Conservation (phyloP, 768 basidiomycete genomes). For the Chalciporus chontae region DNA sequence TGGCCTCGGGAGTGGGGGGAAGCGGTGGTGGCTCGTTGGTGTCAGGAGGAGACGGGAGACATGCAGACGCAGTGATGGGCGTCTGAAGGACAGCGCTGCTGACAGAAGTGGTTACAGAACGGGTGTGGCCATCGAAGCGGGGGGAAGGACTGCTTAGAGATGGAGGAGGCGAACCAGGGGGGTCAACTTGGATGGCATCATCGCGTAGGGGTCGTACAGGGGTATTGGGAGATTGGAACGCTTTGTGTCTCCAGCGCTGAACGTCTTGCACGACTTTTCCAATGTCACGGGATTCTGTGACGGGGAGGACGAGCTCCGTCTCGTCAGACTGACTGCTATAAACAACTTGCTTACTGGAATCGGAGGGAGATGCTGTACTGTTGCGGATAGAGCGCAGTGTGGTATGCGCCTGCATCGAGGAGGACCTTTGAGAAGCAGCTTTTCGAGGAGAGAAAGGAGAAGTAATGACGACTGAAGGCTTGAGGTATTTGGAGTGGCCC, state of each 20-base stretch:
- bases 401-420: slow-evolving; percentile 1
- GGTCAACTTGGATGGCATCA: slow-evolving; percentile 18
- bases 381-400: not conserved
- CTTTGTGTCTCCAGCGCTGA: slow-evolving; percentile 40
- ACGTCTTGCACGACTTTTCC: slow-evolving; percentile 36
- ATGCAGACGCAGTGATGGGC: slow-evolving; percentile 9
- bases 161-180: not conserved
- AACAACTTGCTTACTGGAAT: slow-evolving; percentile 36
- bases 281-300: slow-evolving; percentile 23
- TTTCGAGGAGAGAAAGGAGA: slow-evolving; percentile 31
- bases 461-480: slow-evolving; percentile 8
- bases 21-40: slow-evolving; percentile 18
- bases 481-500: slow-evolving; percentile 2
- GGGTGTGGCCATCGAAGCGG: slow-evolving; percentile 7
- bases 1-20: slow-evolving; percentile 30
- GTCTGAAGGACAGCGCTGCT: slow-evolving; percentile 10
- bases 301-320: slow-evolving; percentile 44
- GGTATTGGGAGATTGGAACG: slow-evolving; percentile 19
- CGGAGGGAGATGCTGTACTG: slow-evolving; percentile 14
- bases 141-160: not conserved
- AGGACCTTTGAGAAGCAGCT: slow-evolving; percentile 23
- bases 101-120: slow-evolving; percentile 2
- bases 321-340: slow-evolving; percentile 71
- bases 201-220: not conserved
- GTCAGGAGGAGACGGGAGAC: slow-evolving; percentile 24